These are phyloP conservation scores for Paracoccidioides lutzii DNA, from an alignment of 2,329 filamentous ascomycete genomes.

Conservation along the genomic window DNA sequence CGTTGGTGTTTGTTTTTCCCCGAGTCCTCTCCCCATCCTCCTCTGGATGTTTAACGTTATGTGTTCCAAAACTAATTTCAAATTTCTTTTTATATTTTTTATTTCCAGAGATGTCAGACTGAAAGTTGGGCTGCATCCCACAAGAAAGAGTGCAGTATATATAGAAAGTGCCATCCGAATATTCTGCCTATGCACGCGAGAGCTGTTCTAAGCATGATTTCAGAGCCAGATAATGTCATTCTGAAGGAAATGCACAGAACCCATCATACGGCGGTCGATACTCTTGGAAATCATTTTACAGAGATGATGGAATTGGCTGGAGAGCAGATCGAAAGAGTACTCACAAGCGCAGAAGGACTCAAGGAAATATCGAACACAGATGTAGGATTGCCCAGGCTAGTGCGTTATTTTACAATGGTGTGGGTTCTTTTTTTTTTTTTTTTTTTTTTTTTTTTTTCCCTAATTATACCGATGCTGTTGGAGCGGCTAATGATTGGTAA, in stretches of 20 bases:
- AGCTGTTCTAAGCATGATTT: conserved; percentile 42
- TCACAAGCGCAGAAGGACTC: conserved; percentile 36
- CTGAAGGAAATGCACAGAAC: conserved; percentile 21
- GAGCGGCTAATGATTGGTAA: not conserved
- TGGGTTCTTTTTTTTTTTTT: conserved; percentile 14
- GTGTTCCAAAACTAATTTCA: not conserved
- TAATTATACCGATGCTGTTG: not conserved
- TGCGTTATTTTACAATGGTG: conserved; percentile 38
- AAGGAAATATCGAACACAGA: conserved; percentile 39
- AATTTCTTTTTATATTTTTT: not conserved
- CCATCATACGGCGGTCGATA: conserved; percentile 32
- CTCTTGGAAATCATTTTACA: conserved; percentile 37
- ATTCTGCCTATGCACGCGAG: conserved; percentile 44
- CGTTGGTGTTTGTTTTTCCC: not conserved
- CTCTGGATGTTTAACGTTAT: too few species aligned
- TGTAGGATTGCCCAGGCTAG: conserved; percentile 31
- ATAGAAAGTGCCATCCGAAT: conserved; percentile 32
- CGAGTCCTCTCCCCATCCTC: not conserved
- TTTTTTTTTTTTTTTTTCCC: not conserved
- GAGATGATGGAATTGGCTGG: conserved; percentile 32
- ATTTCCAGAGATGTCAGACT: conserved; percentile 42
- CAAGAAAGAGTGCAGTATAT: conserved; percentile 46
- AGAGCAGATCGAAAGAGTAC: conserved; percentile 33
- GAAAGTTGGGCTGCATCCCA: conserved; percentile 47
- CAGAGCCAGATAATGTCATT: conserved; percentile 26